phyloP scores from a whole-genome alignment of 495 filamentous ascomycete species.

The Barbatosphaeria neglecta region DNA sequence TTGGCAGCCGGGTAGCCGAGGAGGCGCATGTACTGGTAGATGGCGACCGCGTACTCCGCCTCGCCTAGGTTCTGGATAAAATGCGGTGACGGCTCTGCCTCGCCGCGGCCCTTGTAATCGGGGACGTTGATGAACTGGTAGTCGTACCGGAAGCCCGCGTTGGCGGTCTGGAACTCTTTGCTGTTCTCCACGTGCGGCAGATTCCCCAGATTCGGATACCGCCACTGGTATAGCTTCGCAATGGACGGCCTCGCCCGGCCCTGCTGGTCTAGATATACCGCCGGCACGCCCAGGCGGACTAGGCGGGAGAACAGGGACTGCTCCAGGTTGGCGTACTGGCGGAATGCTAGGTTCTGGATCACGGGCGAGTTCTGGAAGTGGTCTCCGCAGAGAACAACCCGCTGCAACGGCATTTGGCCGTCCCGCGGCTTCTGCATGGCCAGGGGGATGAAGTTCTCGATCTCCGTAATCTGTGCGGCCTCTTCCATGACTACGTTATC shows the following conservation, averaged over 20 bases:
- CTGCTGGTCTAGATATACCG: constrained; percentile 83
- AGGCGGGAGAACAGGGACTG: constrained; percentile 90
- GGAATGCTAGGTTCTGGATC: constrained; percentile 90
- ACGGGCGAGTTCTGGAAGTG: constrained; percentile 95
- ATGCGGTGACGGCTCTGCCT: constrained; percentile 85
- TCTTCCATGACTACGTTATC: constrained; percentile 99
- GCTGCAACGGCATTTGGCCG: constrained; percentile 64
- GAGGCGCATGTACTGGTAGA: constrained; percentile 96
- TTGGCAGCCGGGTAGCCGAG: constrained; percentile 88
- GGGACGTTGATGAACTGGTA: constrained; percentile 96
- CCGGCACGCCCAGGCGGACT: constrained; percentile 79
- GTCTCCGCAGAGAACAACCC: constrained; percentile 87
- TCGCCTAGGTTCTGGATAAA: constrained; percentile 97
- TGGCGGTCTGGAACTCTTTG: constrained; percentile 67
- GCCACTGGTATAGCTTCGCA: constrained; percentile 86
- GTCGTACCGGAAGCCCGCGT: constrained; percentile 84
- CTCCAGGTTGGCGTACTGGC: constrained; percentile 89
- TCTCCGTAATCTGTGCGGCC: constrained; percentile 94
- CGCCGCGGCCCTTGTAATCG: constrained; percentile 85
- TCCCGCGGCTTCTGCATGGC: constrained; percentile 74
- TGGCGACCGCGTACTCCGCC: constrained; percentile 89
- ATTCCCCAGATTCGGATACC: constrained; percentile 71
- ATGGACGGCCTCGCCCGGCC: constrained; percentile 79
- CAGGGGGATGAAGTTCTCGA: constrained; percentile 91
- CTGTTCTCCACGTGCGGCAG: constrained; percentile 58